Conservation (phyloP, 176 grass and related monocot species). For the Bromus sterilis region DNA sequence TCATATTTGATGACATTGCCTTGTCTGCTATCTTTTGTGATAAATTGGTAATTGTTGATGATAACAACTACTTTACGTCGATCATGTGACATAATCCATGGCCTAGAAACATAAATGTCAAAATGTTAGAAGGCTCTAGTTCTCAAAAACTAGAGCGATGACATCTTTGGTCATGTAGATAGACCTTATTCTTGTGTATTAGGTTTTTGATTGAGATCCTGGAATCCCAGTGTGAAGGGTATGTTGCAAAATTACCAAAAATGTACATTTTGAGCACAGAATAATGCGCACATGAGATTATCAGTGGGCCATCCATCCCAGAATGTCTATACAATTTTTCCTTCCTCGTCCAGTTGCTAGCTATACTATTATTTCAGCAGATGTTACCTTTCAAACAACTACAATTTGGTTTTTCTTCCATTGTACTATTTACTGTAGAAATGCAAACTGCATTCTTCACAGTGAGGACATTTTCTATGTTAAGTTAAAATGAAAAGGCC, state of each 20-base stretch:
- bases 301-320: not conserved
- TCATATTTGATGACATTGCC: not conserved
- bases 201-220: not conserved
- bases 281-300: not conserved
- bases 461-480: not conserved
- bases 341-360: not conserved
- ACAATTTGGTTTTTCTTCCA: not conserved
- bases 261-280: not conserved
- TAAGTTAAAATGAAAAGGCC: not conserved
- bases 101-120: not conserved
- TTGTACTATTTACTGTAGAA: not conserved
- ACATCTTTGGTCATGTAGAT: constrained; percentile 8
- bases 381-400: not conserved
- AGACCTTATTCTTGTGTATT: not conserved
- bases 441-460: not conserved
- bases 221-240: not conserved
- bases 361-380: not conserved
- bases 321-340: not conserved
- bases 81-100: not conserved
- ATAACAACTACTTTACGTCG: not conserved
- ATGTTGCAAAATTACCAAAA: not conserved
- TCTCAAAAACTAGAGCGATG: not conserved
- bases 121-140: not conserved
- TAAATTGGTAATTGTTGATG: not conserved
- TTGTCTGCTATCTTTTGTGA: not conserved